Evolutionary conservation across 176 grass and related monocot species (phyloP).

Genomic region (Hsuehochloa calcarea): DNA sequence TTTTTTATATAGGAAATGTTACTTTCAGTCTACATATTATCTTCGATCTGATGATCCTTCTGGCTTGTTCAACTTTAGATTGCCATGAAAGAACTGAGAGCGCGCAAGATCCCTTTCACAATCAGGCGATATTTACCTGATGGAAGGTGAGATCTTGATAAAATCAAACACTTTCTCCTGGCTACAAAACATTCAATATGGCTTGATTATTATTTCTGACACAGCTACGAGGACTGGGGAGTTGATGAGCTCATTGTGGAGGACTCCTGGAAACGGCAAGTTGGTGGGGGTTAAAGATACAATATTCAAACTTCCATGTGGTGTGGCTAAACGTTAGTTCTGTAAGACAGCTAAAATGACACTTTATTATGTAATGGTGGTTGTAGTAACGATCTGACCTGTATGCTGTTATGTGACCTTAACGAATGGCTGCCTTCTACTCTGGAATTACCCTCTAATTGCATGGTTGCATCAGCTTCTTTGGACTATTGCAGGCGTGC

Average conservation of each 20-base stretch:
- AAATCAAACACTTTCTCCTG: neutral
- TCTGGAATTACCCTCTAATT: neutral
- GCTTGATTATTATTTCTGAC: neutral
- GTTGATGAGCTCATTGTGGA: slow-evolving; percentile 74
- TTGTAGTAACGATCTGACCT: neutral
- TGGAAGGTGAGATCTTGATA: slow-evolving; percentile 53
- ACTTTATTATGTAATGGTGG: neutral
- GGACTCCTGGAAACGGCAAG: slow-evolving; percentile 75
- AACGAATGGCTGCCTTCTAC: neutral
- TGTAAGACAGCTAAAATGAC: neutral
- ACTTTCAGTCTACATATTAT: neutral
- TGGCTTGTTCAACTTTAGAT: slow-evolving; percentile 48
- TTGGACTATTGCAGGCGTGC: neutral
- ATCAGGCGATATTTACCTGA: slow-evolving; percentile 75
- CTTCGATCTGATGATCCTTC: neutral
- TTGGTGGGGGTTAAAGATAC: slow-evolving; percentile 48
- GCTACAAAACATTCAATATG: neutral
- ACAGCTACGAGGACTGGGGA: slow-evolving; percentile 69
- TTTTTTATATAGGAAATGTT: neutral
- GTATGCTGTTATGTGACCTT: neutral
- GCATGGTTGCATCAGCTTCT: neutral
- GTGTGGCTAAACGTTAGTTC: neutral
- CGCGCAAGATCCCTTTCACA: slow-evolving; percentile 77
- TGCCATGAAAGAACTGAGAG: slow-evolving; percentile 75
- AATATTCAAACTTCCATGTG: neutral